Evolutionary conservation across 106 monocot genomes (phyloP), one percentile per base, ranked within the genome.

Genomic region (Acorus gramineus): DNA sequence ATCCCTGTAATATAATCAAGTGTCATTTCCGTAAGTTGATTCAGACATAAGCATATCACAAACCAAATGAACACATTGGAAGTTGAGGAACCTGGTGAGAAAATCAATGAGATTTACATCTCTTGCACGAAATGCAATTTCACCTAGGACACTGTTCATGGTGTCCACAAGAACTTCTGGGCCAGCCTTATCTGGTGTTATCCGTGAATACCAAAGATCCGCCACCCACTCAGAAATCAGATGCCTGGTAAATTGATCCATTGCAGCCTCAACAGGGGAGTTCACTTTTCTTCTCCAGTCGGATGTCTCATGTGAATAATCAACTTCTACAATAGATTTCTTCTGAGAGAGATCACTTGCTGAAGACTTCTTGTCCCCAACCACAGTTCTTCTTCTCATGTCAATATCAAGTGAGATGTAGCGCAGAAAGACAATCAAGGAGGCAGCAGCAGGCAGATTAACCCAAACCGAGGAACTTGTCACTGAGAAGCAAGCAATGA

Each of bases 381-480:
- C 14, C 52, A 47, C 42, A 54, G 71, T 57, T 71, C 63, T 82
- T 69, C 71, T 78, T 56, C 79, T 82, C 57, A 90, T 50, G 75
- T 91, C 91, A 74, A 81, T 80, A 60, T 91, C 96, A 72, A 81
- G 74, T 11, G 83, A 85, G 12, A 98, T 54, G 55, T 91, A 98
- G 47, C 87, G 91, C 59, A 70, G 66, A 62, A 85, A 81, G 53
- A 88, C 69, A 14, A 98, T 85, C 69, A 91, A 71, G 4, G 78
- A 71, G 4, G 81, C 75, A 63, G 96, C 96, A 71, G 78, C 80
- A 68, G 96, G 96, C 63, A 98, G 52, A 67, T 98, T 98, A 67
- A 81, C 57, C 91, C 91, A 98, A 73, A 91, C 91, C 46, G 91
- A 91, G 12, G 96, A 85, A 61, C 96, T 98, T 49, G 91, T 98